Conservation (phyloP, 305 asterid species). For the Fraxinus latifolia region DNA sequence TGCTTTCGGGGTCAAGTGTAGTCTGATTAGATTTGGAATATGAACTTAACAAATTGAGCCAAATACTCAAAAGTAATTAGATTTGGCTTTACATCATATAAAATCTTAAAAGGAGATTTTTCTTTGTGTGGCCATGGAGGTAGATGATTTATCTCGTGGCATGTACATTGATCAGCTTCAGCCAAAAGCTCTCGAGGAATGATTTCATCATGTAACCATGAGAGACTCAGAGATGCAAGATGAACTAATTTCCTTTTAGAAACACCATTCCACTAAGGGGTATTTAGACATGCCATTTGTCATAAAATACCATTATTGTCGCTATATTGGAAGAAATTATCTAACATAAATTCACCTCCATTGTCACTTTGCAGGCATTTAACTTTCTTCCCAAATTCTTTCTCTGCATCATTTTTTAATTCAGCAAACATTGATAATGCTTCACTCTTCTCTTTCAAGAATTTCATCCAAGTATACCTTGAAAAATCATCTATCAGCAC, state of each 20-base stretch:
- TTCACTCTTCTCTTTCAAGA: constrained; percentile 8
- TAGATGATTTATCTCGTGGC: constrained; percentile 8
- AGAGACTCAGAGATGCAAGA: not conserved
- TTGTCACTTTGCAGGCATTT: constrained; percentile 16
- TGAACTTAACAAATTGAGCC: not conserved
- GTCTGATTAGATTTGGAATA: not conserved
- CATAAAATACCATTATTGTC: not conserved
- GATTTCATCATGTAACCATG: constrained; percentile 19
- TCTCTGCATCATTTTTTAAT: constrained; percentile 2
- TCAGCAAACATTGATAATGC: not conserved
- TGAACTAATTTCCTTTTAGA: not conserved
- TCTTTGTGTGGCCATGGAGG: constrained; percentile 17
- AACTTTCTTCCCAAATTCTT: not conserved
- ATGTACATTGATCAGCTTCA: not conserved
- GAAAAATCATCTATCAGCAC: constrained; percentile 18
- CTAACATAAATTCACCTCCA: constrained; percentile 14
- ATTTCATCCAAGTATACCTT: constrained; percentile 11
- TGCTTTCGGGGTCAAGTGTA: not conserved
- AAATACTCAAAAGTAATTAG: not conserved
- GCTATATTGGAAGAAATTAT: constrained; percentile 6
- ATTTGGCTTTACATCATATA: not conserved
- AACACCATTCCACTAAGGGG: not conserved
- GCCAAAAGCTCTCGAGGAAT: constrained; percentile 16
- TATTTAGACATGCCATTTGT: constrained; percentile 18
- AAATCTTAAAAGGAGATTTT: not conserved